phyloP scores from a whole-genome alignment of 1,284 basidiomycete species.

The Singerocomus inundabilis region DNA sequence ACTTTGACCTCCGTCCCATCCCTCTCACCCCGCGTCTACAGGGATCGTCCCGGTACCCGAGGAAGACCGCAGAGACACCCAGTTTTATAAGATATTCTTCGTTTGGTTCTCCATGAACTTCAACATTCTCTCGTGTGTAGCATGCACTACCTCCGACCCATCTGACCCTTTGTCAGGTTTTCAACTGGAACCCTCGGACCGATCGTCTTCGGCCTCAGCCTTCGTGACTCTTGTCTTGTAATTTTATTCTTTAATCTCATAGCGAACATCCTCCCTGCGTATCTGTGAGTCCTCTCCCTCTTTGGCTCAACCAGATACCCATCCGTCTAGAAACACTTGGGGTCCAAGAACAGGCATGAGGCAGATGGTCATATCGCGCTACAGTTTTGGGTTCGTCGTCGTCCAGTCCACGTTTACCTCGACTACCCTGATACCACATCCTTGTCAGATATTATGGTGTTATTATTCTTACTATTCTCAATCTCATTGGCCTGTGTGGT shows the following conservation, averaged over 20 bases:
- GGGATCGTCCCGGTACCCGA: slow-evolving; percentile 52
- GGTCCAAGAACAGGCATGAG: slow-evolving; percentile 84
- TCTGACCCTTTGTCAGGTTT: slow-evolving; percentile 41
- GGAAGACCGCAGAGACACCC: slow-evolving; percentile 55
- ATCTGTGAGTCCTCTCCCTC: slow-evolving; percentile 45
- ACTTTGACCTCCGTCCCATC: rapidly evolving
- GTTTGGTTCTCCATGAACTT: slow-evolving; percentile 72
- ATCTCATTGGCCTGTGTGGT: slow-evolving; percentile 63
- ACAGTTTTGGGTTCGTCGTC: slow-evolving; percentile 66
- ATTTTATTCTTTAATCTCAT: slow-evolving; percentile 78
- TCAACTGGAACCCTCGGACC: slow-evolving; percentile 76
- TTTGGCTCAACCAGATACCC: background rate
- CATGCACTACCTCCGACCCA: background rate
- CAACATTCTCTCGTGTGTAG: slow-evolving; percentile 68
- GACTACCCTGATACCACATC: background rate
- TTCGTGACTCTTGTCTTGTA: slow-evolving; percentile 69
- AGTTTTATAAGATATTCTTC: slow-evolving; percentile 73
- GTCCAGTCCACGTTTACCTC: background rate
- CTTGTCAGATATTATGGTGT: slow-evolving; percentile 62
- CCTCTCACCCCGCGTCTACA: slow-evolving; percentile 18
- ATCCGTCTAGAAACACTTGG: slow-evolving; percentile 63
- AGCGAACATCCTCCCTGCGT: slow-evolving; percentile 53
- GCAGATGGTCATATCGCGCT: slow-evolving; percentile 83
- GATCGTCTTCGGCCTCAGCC: slow-evolving; percentile 60
- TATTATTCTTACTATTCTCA: slow-evolving; percentile 62